phyloP scores from a whole-genome alignment of 2,329 filamentous ascomycete genomes.

The Colletotrichum ledebouriae region DNA sequence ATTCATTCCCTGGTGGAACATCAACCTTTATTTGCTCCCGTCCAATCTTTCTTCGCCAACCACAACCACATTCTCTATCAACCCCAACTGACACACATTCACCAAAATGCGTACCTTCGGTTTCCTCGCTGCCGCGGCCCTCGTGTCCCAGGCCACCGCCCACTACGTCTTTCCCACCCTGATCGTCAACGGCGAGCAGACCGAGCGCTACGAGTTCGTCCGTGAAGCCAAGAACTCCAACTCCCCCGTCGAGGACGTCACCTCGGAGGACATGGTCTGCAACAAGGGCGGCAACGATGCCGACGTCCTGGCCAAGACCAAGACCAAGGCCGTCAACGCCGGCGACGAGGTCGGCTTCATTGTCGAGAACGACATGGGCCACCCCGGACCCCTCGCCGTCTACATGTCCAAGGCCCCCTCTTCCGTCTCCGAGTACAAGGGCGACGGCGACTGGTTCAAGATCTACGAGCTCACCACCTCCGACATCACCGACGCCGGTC shows the following conservation, averaged over 20 bases:
- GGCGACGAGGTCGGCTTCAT: conserved; percentile 59
- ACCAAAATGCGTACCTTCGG: conserved; percentile 32
- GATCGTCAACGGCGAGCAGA: conserved; percentile 43
- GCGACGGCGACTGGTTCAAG: conserved; percentile 55
- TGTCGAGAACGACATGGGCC: conserved; percentile 51
- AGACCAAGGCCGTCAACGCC: conserved; percentile 53
- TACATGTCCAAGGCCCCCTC: conserved; percentile 54
- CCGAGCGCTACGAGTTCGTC: conserved; percentile 43
- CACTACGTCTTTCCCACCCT: conserved; percentile 44
- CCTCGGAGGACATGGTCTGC: conserved; percentile 54
- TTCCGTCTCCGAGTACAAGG: conserved; percentile 48
- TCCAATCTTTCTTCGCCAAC: conserved; percentile 29
- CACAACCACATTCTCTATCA: conserved; percentile 9
- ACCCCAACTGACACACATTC: conserved; percentile 4
- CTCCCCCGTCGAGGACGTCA: conserved; percentile 56
- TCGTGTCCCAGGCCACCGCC: conserved; percentile 40
- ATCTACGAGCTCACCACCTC: conserved; percentile 51
- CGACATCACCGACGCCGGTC: conserved; percentile 47
- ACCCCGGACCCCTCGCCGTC: conserved; percentile 55
- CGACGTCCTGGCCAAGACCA: conserved; percentile 53
- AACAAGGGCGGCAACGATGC: conserved; percentile 55
- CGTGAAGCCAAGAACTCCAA: conserved; percentile 47
- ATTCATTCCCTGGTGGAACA: conserved; percentile 42
- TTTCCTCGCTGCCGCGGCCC: conserved; percentile 37
- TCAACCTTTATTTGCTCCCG: conserved; percentile 36